Percentiles rank a stretch among this genome's conserved stretches.
These are phyloP conservation scores for Acanthamoeba polyphaga DNA, from an alignment of 208 protist species.

Conservation along the genomic window DNA sequence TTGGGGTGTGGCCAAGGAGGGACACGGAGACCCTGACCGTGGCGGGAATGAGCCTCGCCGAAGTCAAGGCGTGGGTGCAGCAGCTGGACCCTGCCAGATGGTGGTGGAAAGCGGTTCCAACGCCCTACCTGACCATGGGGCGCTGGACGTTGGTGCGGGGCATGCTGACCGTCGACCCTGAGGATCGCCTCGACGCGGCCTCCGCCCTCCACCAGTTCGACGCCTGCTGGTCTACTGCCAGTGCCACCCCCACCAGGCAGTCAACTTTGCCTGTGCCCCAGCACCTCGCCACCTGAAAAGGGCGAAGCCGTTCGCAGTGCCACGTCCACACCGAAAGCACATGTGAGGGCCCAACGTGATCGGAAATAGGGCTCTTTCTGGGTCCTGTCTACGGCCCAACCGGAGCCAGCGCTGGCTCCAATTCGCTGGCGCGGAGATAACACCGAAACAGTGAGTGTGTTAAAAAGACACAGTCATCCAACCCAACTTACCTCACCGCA, in stretches of 20 bases:
- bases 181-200: not conserved
- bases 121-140: not conserved
- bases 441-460: too few species aligned
- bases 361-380: not conserved
- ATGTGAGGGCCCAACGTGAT: too few species aligned
- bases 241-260: not conserved
- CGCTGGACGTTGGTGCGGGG: not conserved
- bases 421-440: not conserved
- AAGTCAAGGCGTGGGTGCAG: not conserved
- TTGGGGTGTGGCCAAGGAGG: not conserved
- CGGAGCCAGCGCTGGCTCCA: not conserved
- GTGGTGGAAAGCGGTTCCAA: not conserved
- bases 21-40: not conserved
- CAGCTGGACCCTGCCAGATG: not conserved
- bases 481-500: too few species aligned
- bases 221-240: not conserved
- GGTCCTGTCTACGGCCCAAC: not conserved
- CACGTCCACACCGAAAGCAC: too few species aligned
- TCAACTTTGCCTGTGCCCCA: not conserved
- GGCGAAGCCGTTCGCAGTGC: too few species aligned
- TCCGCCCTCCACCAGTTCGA: not conserved
- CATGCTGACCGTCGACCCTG: not conserved
- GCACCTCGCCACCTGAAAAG: not conserved
- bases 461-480: too few species aligned
- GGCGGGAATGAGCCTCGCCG: not conserved